Percentiles rank a stretch among this genome's conserved stretches.
phyloP scores from a whole-genome alignment of 352 stramenopile genomes.

The Pythium myriotylum region DNA sequence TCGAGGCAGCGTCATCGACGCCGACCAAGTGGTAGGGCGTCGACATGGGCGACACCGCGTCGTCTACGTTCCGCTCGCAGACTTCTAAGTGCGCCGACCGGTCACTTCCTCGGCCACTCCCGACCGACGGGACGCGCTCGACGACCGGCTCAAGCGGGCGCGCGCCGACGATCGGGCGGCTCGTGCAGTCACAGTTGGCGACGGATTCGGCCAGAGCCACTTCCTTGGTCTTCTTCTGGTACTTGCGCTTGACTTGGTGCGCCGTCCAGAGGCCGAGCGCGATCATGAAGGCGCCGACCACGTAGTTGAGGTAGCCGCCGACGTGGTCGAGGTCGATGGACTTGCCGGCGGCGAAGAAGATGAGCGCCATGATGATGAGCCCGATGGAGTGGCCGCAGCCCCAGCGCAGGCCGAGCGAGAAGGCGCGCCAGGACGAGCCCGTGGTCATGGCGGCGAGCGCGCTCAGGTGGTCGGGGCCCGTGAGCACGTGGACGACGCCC shows the following conservation, averaged over 20 bases:
- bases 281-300: constrained; percentile 62
- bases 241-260: constrained; percentile 55
- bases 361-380: constrained; percentile 65
- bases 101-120: not conserved
- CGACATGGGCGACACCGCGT: constrained; percentile 9
- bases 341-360: constrained; percentile 53
- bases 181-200: not conserved
- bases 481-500: constrained; percentile 54
- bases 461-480: constrained; percentile 82
- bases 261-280: constrained; percentile 42
- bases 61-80: constrained; percentile 2
- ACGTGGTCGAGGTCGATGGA: constrained; percentile 44
- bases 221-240: constrained; percentile 47
- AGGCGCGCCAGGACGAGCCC: constrained; percentile 63
- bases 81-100: not conserved
- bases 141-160: constrained; percentile 12
- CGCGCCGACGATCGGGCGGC: not conserved
- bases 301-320: constrained; percentile 51
- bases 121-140: not conserved
- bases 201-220: not conserved
- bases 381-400: constrained; percentile 80
- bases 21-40: constrained; percentile 29
- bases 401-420: constrained; percentile 83
- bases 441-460: constrained; percentile 81
- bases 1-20: constrained; percentile 3